A percentile compares a stretch with the other conserved stretches of the same genome.
These are phyloP conservation scores for Fusarium sp. DNA, from an alignment of 2,329 filamentous ascomycete species.

Conservation along the genomic window DNA sequence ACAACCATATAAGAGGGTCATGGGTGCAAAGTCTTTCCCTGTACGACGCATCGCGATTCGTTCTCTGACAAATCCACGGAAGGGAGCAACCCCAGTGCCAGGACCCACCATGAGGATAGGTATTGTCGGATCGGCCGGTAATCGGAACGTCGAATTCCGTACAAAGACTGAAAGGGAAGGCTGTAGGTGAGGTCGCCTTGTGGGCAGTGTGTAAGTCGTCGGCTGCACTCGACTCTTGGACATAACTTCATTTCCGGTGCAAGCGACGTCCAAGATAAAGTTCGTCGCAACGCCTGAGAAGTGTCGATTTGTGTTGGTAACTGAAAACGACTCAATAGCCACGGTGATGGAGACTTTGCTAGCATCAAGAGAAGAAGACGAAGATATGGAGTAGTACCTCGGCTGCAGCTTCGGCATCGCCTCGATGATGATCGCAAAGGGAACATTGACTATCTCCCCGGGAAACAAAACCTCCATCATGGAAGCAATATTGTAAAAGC, in stretches of 20 bases:
- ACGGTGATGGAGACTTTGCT: rapidly evolving
- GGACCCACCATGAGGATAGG: neutral
- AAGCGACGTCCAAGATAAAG: neutral
- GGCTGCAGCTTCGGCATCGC: neutral
- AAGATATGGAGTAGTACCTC: neutral
- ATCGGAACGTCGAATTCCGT: neutral
- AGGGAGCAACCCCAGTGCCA: neutral
- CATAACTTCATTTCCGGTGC: neutral
- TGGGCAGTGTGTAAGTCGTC: rapidly evolving
- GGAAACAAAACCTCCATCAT: neutral
- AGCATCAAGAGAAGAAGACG: rapidly evolving
- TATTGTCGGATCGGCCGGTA: neutral
- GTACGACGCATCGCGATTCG: neutral
- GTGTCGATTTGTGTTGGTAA: rapidly evolving
- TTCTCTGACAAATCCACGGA: neutral
- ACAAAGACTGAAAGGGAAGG: neutral
- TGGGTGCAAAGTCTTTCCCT: neutral
- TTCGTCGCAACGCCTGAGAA: neutral
- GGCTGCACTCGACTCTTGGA: neutral
- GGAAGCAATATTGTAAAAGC: neutral
- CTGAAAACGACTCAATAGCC: neutral
- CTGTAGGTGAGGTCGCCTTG: neutral
- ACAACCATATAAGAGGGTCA: rapidly evolving
- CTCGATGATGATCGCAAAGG: neutral
- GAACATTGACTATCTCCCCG: rapidly evolving